Percentiles rank a stretch among this genome's conserved stretches.
Evolutionary conservation across 805 yeast genomes (phyloP).

Genomic region (Yamadazyma endophytica): DNA sequence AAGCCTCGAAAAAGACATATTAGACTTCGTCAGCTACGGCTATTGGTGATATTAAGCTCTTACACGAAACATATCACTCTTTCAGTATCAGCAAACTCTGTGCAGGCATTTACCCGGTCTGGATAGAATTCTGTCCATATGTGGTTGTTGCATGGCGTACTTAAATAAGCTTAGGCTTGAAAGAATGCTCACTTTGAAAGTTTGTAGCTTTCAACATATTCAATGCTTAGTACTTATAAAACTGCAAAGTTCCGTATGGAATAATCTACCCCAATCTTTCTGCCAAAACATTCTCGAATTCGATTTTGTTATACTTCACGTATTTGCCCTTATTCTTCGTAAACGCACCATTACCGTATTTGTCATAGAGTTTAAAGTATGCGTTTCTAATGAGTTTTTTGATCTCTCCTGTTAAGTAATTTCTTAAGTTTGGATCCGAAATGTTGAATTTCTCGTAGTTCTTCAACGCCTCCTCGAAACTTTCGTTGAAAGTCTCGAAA

Average conservation of each 20-base stretch:
- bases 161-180: no score
- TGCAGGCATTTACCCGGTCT: no score
- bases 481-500: constrained; percentile 74
- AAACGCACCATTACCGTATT: constrained; percentile 64
- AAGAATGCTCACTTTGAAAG: no score
- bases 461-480: constrained; percentile 72
- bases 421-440: constrained; percentile 62
- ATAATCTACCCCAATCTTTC: constrained; percentile 14
- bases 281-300: constrained; percentile 33
- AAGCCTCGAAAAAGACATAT: no score
- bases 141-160: no score
- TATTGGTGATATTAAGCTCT: no score
- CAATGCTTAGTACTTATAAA: background rate
- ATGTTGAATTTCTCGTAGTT: constrained; percentile 63
- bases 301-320: constrained; percentile 56
- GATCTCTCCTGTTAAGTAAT: constrained; percentile 65
- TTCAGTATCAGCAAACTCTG: no score
- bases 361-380: constrained; percentile 80
- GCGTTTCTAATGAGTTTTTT: constrained; percentile 73
- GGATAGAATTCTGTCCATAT: no score
- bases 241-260: background rate
- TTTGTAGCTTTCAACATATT: no score
- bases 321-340: constrained; percentile 69
- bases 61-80: no score
- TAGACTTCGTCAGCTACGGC: no score